phyloP scores from a whole-genome alignment of 2,329 filamentous ascomycete species.

The Lachnellula hyalina region DNA sequence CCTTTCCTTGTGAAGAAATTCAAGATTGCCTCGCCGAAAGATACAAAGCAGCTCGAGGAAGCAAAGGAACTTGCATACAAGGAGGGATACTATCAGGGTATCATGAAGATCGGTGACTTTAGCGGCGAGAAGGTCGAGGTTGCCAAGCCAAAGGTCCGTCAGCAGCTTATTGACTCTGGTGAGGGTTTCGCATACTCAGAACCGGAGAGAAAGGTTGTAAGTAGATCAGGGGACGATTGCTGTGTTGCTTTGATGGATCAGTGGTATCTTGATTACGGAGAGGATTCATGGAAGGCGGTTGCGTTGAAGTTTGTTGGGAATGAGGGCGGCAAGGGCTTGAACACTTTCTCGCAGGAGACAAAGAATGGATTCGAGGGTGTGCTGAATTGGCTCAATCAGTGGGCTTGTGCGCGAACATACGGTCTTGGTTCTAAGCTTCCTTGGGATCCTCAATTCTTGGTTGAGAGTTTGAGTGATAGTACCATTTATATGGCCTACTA shows the following conservation, averaged over 20 bases:
- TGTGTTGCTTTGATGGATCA: conserved; percentile 91
- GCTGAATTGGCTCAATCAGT: conserved; percentile 88
- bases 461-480: conserved; percentile 86
- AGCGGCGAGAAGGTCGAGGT: conserved; percentile 80
- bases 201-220: conserved; percentile 84
- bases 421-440: conserved; percentile 91
- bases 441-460: conserved; percentile 86
- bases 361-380: conserved; percentile 79
- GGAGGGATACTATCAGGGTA: conserved; percentile 94
- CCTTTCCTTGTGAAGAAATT: conserved; percentile 80
- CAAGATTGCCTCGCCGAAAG: conserved; percentile 96
- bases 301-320: conserved; percentile 69
- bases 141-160: conserved; percentile 79
- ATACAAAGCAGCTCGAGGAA: conserved; percentile 81
- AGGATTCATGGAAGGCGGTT: conserved; percentile 76
- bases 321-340: conserved; percentile 60
- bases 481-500: conserved; percentile 90
- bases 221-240: conserved; percentile 85
- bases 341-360: conserved; percentile 75
- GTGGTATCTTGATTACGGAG: conserved; percentile 97
- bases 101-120: conserved; percentile 81
- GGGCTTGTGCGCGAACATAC: conserved; percentile 89
- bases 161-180: conserved; percentile 68
- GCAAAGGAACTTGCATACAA: conserved; percentile 97
- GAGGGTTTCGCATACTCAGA: conserved; percentile 90